phyloP scores from a whole-genome alignment of 768 basidiomycete genomes.

The Hydnum rufescens region DNA sequence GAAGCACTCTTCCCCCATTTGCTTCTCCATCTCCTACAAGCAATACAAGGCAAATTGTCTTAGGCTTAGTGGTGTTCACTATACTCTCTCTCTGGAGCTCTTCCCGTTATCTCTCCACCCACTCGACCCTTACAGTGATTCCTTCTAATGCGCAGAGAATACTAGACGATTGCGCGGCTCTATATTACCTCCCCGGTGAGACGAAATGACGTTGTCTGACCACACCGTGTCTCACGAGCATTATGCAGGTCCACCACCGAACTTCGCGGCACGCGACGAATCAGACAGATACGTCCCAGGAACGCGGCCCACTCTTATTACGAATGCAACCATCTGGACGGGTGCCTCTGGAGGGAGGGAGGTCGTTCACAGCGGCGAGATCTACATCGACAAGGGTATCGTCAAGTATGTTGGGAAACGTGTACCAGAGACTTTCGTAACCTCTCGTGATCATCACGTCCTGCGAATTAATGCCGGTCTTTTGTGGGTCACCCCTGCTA shows the following conservation, averaged over 20 bases:
- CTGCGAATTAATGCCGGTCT: conserved; percentile 35
- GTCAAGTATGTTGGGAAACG: background rate
- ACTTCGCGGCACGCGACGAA: conserved; percentile 17
- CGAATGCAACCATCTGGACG: conserved; percentile 65
- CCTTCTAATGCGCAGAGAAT: conserved; percentile 6
- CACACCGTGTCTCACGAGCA: background rate
- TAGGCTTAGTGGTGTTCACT: background rate
- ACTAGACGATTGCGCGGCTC: conserved; percentile 15
- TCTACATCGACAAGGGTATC: background rate
- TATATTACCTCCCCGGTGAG: conserved; percentile 10
- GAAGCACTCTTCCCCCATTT: too few species aligned
- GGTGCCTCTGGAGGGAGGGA: conserved; percentile 40
- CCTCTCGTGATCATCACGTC: conserved; percentile 20
- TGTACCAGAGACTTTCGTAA: background rate
- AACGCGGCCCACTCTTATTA: conserved; percentile 34
- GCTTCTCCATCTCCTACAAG: too few species aligned
- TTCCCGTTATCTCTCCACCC: background rate
- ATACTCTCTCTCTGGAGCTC: background rate
- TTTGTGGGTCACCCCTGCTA: conserved; percentile 44
- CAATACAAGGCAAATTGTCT: too few species aligned
- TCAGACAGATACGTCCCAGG: conserved; percentile 39
- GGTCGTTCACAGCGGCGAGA: conserved; percentile 9
- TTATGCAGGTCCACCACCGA: conserved; percentile 16
- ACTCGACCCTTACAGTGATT: background rate
- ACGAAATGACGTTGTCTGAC: background rate